These are phyloP conservation scores for Aspergillus sp. DNA, from an alignment of 2,329 filamentous ascomycete genomes.

Conservation along the genomic window DNA sequence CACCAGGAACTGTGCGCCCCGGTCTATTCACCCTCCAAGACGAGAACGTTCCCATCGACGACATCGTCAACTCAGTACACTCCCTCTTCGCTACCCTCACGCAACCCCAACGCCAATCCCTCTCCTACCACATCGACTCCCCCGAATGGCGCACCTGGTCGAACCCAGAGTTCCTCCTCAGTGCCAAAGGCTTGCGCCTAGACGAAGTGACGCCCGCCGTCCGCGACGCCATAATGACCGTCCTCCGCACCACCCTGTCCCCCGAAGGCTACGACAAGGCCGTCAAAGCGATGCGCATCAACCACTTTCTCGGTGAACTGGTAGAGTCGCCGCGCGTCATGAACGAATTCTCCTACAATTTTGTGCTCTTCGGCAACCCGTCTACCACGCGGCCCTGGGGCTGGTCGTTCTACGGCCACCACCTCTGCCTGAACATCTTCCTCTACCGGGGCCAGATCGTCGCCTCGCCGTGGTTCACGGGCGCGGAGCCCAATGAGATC, in stretches of 20 bases:
- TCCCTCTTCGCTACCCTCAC: constrained; percentile 49
- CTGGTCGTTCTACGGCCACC: constrained; percentile 74
- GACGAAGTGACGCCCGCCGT: constrained; percentile 57
- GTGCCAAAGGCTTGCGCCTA: constrained; percentile 67
- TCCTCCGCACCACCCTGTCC: constrained; percentile 62
- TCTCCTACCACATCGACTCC: constrained; percentile 65
- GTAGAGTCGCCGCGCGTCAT: constrained; percentile 62
- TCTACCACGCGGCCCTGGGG: constrained; percentile 64
- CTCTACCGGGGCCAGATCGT: constrained; percentile 65
- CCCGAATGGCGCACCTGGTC: constrained; percentile 70
- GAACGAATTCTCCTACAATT: constrained; percentile 77
- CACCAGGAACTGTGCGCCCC: constrained; percentile 50
- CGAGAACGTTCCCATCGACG: constrained; percentile 60
- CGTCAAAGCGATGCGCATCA: constrained; percentile 68
- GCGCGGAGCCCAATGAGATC: constrained; percentile 75
- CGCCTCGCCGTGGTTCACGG: constrained; percentile 73
- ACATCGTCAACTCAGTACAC: constrained; percentile 56
- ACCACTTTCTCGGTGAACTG: constrained; percentile 71
- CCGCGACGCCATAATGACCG: constrained; percentile 52
- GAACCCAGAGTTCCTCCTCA: constrained; percentile 72
- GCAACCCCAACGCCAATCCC: constrained; percentile 48
- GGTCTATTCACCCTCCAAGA: constrained; percentile 62
- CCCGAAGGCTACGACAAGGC: constrained; percentile 72
- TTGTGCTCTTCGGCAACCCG: constrained; percentile 67
- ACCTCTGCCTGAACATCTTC: constrained; percentile 72